Evolutionary conservation across 176 grass and related monocot species (phyloP).

Genomic region (Luzula sylvatica): DNA sequence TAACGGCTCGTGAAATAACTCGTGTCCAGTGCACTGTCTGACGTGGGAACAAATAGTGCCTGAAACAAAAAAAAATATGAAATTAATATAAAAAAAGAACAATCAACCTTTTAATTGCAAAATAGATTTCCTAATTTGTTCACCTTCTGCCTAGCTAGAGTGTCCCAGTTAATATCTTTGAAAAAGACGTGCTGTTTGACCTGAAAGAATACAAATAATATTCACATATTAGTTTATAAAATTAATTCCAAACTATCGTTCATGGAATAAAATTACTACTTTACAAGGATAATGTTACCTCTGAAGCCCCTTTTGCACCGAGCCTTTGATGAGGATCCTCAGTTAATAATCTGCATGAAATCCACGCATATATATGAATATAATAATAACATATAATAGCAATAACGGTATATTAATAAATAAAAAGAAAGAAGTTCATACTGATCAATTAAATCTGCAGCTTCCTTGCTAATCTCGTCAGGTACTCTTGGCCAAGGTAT

Average conservation of each 20-base stretch:
- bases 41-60: conserved; percentile 96
- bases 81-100: conserved; percentile 5
- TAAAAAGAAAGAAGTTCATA: conserved; percentile 30
- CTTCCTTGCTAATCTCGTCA: conserved; percentile 83
- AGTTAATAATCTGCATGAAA: conserved; percentile 64
- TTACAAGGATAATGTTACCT: conserved; percentile 42
- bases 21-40: conserved; percentile 83
- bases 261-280: conserved; percentile 15
- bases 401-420: not conserved
- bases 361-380: conserved; percentile 12
- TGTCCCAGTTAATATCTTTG: conserved; percentile 97
- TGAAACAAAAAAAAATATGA: conserved; percentile 44
- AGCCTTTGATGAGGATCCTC: conserved; percentile 97
- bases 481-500: conserved; percentile 94
- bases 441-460: conserved; percentile 88
- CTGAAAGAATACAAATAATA: conserved; percentile 50
- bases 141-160: conserved; percentile 94
- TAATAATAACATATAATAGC: conserved; percentile 1
- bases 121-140: conserved; percentile 12
- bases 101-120: conserved; percentile 15
- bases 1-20: conserved; percentile 99
- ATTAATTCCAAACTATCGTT: conserved; percentile 1
- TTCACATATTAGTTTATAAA: no score
- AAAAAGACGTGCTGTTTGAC: conserved; percentile 91
- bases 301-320: conserved; percentile 82